phyloP scores from a whole-genome alignment of 345 rosid species.

The Eutrema yunnanense region DNA sequence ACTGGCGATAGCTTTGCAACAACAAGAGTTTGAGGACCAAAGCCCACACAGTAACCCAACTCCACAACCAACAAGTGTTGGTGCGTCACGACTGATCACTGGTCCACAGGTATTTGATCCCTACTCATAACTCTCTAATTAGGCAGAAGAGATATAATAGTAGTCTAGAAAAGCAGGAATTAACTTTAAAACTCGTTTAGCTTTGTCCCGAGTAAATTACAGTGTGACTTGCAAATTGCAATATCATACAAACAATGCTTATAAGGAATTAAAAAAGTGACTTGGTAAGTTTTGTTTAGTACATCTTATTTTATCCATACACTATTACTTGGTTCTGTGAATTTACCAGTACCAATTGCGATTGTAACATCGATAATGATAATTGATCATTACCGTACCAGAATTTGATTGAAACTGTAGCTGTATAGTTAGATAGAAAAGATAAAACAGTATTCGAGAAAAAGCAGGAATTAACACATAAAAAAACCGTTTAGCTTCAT shows the following conservation, averaged over 20 bases:
- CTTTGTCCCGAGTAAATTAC: not conserved
- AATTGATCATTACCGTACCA: not conserved
- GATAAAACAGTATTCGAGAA: too few relatives aligned
- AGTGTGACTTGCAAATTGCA: not conserved
- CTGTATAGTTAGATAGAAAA: too few relatives aligned
- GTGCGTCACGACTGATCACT: constrained; percentile 61
- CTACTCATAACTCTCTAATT: not conserved
- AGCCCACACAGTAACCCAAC: constrained; percentile 48
- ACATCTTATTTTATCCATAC: not conserved
- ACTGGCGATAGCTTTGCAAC: constrained; percentile 95
- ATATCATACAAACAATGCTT: not conserved
- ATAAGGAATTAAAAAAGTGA: not conserved
- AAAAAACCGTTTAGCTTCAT: too few relatives aligned
- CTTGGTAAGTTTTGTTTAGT: not conserved
- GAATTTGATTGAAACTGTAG: not conserved
- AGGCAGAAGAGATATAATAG: not conserved
- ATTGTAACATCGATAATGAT: not conserved
- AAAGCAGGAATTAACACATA: too few relatives aligned
- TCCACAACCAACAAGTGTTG: constrained; percentile 49
- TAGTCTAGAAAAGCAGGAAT: not conserved
- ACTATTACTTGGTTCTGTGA: not conserved
- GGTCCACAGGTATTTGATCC: constrained; percentile 68
- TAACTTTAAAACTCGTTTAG: too few relatives aligned
- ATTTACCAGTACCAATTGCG: not conserved
- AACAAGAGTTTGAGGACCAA: constrained; percentile 89